These are phyloP conservation scores for Penicillium argentinense DNA, from an alignment of 495 filamentous ascomycete genomes.

Conservation along the genomic window DNA sequence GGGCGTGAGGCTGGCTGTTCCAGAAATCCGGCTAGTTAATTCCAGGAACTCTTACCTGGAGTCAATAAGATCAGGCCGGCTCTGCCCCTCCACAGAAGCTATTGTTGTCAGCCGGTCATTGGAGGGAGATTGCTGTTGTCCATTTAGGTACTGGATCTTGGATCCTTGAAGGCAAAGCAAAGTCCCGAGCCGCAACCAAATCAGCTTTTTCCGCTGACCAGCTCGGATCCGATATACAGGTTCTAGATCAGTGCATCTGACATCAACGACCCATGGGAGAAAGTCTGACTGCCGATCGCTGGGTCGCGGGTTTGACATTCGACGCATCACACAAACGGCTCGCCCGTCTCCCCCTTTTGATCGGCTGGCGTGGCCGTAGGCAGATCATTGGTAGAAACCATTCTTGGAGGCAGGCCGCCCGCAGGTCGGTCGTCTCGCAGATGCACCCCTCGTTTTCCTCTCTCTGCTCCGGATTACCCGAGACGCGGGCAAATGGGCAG, in stretches of 20 bases:
- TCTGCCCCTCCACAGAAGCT: too few species aligned
- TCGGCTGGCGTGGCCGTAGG: neutral
- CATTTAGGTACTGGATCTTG: too few species aligned
- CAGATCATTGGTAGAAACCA: neutral
- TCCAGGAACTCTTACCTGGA: neutral
- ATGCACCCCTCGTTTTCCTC: neutral
- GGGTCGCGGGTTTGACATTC: neutral
- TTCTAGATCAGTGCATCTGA: slow-evolving; percentile 6
- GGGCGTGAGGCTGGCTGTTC: neutral
- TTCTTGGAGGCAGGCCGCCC: too few species aligned
- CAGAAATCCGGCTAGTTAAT: neutral
- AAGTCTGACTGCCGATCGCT: neutral
- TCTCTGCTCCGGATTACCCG: neutral
- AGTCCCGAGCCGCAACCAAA: too few species aligned
- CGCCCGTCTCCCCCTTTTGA: neutral
- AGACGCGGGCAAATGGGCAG: slow-evolving; percentile 1
- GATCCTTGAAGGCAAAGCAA: neutral
- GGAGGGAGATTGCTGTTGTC: neutral
- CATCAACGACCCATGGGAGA: slow-evolving; percentile 10
- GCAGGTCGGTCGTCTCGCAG: too few species aligned
- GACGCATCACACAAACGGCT: neutral
- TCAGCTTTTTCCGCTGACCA: too few species aligned
- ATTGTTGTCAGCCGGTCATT: neutral
- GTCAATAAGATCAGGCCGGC: neutral
- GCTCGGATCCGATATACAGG: neutral